A percentile compares a stretch with the other conserved stretches of the same genome.
Evolutionary conservation across 2,329 filamentous ascomycete genomes (phyloP).

Genomic region (Pyrenochaeta sp.): DNA sequence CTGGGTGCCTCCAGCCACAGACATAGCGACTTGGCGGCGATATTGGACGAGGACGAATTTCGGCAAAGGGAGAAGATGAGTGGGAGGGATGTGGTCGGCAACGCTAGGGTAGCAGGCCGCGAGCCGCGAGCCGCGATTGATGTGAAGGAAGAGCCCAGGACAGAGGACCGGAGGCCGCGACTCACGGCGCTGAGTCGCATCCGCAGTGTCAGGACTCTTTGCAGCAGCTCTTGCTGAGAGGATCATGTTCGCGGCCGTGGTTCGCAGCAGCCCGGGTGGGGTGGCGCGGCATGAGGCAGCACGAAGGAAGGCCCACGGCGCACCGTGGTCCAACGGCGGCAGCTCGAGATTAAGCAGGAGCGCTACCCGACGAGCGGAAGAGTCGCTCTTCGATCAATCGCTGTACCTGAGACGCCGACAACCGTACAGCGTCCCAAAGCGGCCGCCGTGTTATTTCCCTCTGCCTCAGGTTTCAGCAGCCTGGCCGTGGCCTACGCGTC

Average conservation of each 20-base stretch:
- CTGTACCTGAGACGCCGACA: conserved; percentile 33
- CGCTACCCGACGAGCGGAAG: conserved; percentile 19
- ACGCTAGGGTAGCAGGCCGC: conserved; percentile 30
- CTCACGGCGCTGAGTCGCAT: no score
- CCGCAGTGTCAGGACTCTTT: no score
- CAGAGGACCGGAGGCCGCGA: no score
- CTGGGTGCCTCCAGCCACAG: conserved; percentile 20
- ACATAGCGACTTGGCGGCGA: conserved; percentile 23
- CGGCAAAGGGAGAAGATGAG: conserved; percentile 21
- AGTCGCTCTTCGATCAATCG: no score
- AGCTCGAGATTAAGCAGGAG: conserved; percentile 20
- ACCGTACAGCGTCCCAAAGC: conserved; percentile 18
- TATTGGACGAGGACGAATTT: conserved; percentile 25
- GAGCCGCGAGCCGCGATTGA: conserved; percentile 27
- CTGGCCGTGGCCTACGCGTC: not conserved
- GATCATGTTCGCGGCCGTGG: conserved; percentile 14
- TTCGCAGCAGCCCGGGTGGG: conserved; percentile 11
- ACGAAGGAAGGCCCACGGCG: conserved; percentile 17
- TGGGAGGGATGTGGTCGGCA: conserved; percentile 24
- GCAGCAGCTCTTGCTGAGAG: no score
- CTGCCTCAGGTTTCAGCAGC: conserved; percentile 21
- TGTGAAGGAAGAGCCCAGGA: no score
- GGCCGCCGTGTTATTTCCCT: conserved; percentile 12
- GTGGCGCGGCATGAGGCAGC: no score
- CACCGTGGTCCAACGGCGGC: conserved; percentile 18